phyloP scores from a whole-genome alignment of 169 alveolate species.

The Besnoitia besnoiti region DNA sequence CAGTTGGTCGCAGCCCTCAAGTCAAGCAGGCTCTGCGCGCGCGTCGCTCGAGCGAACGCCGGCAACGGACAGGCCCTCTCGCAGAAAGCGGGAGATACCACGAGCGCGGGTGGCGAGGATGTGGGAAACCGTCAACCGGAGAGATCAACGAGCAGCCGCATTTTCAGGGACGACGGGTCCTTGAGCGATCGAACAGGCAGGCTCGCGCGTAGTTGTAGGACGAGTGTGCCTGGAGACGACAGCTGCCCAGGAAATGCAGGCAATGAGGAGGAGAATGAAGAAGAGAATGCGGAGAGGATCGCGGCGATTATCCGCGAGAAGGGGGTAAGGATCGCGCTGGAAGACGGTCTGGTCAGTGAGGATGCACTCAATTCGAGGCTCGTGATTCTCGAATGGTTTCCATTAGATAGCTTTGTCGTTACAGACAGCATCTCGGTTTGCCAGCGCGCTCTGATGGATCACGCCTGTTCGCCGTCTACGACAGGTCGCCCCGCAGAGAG shows the following conservation, averaged over 20 bases:
- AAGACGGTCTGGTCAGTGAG: neutral
- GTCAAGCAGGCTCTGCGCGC: neutral
- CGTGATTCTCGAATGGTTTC: neutral
- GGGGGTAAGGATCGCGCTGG: neutral
- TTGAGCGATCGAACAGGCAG: too few relatives aligned
- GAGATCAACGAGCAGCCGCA: too few relatives aligned
- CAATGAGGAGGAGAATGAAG: neutral
- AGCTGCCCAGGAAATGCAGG: neutral
- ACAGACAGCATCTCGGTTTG: neutral
- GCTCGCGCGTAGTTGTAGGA: too few relatives aligned
- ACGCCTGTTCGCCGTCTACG: neutral
- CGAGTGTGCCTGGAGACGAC: too few relatives aligned
- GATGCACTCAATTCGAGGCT: neutral
- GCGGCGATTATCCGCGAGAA: neutral
- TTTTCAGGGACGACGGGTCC: too few relatives aligned
- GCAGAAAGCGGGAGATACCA: neutral
- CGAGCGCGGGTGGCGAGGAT: neutral
- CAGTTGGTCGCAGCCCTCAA: slow-evolving; percentile 2
- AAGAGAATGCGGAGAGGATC: neutral
- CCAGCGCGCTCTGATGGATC: neutral
- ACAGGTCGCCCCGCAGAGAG: neutral
- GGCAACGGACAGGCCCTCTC: neutral
- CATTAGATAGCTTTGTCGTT: neutral
- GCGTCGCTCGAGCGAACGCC: neutral
- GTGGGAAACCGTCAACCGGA: too few relatives aligned